These are phyloP conservation scores for Mycogone perniciosa DNA, from an alignment of 2,329 filamentous ascomycete species.

Conservation along the genomic window DNA sequence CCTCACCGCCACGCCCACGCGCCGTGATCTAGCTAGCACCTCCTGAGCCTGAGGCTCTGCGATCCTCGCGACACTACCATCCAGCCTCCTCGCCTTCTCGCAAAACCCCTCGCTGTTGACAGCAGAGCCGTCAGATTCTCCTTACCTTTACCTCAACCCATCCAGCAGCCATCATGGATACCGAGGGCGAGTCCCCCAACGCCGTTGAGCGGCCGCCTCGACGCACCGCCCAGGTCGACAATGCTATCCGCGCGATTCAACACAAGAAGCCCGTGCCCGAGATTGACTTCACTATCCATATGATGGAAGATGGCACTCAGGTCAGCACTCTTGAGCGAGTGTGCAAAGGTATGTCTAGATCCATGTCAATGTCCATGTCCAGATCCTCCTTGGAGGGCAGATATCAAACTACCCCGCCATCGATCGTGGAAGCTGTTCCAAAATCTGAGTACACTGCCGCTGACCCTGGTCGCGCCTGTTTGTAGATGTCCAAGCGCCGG, in stretches of 20 bases:
- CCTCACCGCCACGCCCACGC: constrained; percentile 6
- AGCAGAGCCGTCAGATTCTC: background rate
- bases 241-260: constrained; percentile 83
- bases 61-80: constrained; percentile 5
- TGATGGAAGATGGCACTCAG: constrained; percentile 94
- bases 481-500: constrained; percentile 92
- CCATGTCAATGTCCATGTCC: background rate
- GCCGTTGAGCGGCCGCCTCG: constrained; percentile 32
- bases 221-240: constrained; percentile 66
- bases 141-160: constrained; percentile 16
- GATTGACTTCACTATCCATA: constrained; percentile 97
- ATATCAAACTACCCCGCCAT: constrained; percentile 11
- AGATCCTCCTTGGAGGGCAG: background rate
- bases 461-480: constrained; percentile 13
- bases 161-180: constrained; percentile 40
- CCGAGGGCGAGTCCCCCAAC: constrained; percentile 33
- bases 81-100: background rate
- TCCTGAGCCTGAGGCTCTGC: constrained; percentile 4
- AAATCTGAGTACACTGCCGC: background rate
- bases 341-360: constrained; percentile 74
- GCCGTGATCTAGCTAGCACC: background rate
- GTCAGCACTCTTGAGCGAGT: constrained; percentile 94
- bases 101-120: background rate
- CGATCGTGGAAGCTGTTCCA: background rate
- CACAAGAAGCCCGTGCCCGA: constrained; percentile 94